Evolutionary conservation across 768 basidiomycete genomes (phyloP).

Genomic region (Boletus pseudopeckii): DNA sequence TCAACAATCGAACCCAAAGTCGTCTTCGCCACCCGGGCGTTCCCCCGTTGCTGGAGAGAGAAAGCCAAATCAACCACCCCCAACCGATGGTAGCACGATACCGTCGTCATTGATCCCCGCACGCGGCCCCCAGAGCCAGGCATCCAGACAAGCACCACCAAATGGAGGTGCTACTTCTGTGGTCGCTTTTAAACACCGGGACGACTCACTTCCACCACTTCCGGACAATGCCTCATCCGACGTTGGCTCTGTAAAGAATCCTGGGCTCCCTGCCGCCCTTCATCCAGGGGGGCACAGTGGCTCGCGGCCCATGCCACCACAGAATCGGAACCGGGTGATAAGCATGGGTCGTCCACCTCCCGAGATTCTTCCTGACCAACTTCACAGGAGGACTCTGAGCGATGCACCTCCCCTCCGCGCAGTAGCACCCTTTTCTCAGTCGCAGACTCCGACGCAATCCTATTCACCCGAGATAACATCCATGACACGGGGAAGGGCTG

Average conservation of each 20-base stretch:
- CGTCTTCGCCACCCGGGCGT: constrained; percentile 9
- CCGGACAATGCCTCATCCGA: constrained; percentile 29
- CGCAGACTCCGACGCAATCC: constrained; percentile 6
- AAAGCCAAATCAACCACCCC: constrained; percentile 5
- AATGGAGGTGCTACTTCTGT: constrained; percentile 5
- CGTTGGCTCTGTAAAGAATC: constrained; percentile 17
- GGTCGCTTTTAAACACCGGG: constrained; percentile 14
- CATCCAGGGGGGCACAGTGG: constrained; percentile 36
- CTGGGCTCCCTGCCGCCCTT: constrained; percentile 39
- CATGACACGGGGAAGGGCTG: not conserved
- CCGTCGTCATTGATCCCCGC: constrained; percentile 27
- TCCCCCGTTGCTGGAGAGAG: constrained; percentile 9
- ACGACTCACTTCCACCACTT: constrained; percentile 41
- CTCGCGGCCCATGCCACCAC: constrained; percentile 18
- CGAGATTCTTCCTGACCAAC: constrained; percentile 5
- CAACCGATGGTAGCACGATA: constrained; percentile 5
- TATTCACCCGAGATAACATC: constrained; percentile 1
- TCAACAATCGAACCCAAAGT: constrained; percentile 16
- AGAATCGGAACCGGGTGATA: constrained; percentile 9
- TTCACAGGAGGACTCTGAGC: constrained; percentile 7
- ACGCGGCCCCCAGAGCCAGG: constrained; percentile 3
- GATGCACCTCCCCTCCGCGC: constrained; percentile 15
- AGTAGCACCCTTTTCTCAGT: constrained; percentile 1
- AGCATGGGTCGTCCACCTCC: constrained; percentile 8
- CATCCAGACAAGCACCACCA: constrained; percentile 6